A percentile compares a stretch with the other conserved stretches of the same genome.
These are phyloP conservation scores for Ambrosia artemisiifolia DNA, from an alignment of 129 eudicot genomes.

Conservation along the genomic window DNA sequence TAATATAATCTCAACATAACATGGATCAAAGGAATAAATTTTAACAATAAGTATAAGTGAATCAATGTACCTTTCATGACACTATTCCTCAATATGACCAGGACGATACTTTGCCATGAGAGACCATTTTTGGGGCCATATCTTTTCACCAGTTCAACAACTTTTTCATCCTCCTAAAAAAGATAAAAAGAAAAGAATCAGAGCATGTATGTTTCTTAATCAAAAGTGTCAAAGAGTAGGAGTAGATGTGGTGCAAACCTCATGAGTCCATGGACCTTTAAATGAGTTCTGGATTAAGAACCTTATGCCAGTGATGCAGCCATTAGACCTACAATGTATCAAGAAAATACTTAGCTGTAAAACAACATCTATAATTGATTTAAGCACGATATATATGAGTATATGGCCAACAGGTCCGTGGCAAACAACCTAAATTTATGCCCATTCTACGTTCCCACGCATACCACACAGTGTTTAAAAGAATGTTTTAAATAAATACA, in stretches of 20 bases:
- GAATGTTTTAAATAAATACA: not conserved
- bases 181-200: conserved; percentile 7
- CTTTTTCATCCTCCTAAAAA: conserved; percentile 88
- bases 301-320: conserved; percentile 98
- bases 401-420: not conserved
- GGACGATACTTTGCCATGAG: conserved; percentile 88
- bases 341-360: conserved; percentile 86
- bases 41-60: not conserved
- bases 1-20: not conserved
- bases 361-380: conserved; percentile 24
- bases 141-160: conserved; percentile 62
- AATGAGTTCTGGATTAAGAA: conserved; percentile 94
- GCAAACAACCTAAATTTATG: conserved; percentile 1
- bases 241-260: conserved; percentile 46
- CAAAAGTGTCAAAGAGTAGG: not conserved
- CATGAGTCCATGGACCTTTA: conserved; percentile 99
- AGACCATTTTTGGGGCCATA: conserved; percentile 97
- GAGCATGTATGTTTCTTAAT: not conserved
- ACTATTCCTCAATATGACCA: conserved; percentile 95
- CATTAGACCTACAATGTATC: conserved; percentile 96
- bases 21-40: not conserved
- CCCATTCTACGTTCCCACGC: not conserved
- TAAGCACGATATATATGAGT: not conserved
- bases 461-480: conserved; percentile 5
- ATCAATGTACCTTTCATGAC: conserved; percentile 84